Base-by-base conservation (phyloP, 2,329 filamentous ascomycete genomes). In the Escovopsis sp. region DNA sequence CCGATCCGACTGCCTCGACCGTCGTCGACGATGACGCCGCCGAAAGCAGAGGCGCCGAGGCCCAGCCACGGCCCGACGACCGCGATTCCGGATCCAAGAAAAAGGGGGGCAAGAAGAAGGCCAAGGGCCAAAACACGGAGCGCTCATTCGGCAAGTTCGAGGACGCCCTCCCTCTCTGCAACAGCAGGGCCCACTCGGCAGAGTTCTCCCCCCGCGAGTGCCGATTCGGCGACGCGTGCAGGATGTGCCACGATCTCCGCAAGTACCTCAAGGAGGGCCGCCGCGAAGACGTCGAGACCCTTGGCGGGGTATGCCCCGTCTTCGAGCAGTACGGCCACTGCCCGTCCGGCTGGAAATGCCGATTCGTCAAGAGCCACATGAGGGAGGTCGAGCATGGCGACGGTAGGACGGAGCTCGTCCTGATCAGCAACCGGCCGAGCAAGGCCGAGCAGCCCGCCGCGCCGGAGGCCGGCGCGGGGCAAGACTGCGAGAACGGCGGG, bases 331-430 rank as follows among this genome's bases (percentile, higher is more conserved):
- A 81, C 49, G 88, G 88, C 11, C 76, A 70, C 47, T 98, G 91
- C 54, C 72, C 75, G 39, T 76, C 82, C 12, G 91, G 91, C 6
- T 98, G 89, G 88, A 94, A 89, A 59, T 98, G 91, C 59, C 82
- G 89, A 19, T 94, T 95, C 56, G 82, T 85, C 32, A 74, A 74
- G 48, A 93, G 85, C 48, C 91, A 98, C 62, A 91, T 86, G 53
- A 72, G 79, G 48, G 89, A 96, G 62, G 63, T 84, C 23, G 76
- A 83, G 49, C 77, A 70, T 18, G 78, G 80, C 42, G 88, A 94
- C 59, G 89, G 87, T 8, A 75, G 75, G 51, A 86, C 84, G 54
- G 89, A 96, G 62, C 64, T 96, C 41, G 69, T 89, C 3, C 68
- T 94, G 39, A 54, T 82, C 18, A 73, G 77, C 39, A 58, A 55